A percentile compares a stretch with the other conserved stretches of the same genome.
Evolutionary conservation across 257 asterid species (phyloP).

Genomic region (Cinchona pubescens): DNA sequence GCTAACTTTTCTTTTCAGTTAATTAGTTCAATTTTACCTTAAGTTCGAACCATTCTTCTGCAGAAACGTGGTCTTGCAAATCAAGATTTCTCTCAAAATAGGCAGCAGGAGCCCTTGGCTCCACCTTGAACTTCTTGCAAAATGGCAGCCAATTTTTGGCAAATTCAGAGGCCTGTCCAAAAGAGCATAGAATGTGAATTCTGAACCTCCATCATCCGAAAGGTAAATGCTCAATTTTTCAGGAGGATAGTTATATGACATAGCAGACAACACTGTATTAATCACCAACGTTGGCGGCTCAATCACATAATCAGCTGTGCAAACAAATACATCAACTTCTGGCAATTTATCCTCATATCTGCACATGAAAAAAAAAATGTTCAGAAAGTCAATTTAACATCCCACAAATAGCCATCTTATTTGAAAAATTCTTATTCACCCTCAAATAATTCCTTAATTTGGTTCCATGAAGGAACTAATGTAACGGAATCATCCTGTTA

Average conservation of each 20-base stretch:
- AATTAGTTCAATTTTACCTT: conserved; percentile 31
- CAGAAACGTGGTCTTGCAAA: conserved; percentile 14
- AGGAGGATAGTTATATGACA: conserved; percentile 46
- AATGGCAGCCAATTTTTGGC: conserved; percentile 51
- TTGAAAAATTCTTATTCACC: no score
- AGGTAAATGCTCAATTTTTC: conserved; percentile 47
- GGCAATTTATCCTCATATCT: no score
- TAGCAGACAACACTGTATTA: conserved; percentile 42
- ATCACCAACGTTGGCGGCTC: conserved; percentile 62
- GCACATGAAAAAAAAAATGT: no score
- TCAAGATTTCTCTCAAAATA: conserved; percentile 29
- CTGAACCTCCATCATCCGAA: conserved; percentile 63
- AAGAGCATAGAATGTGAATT: conserved; percentile 50
- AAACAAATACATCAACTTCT: no score
- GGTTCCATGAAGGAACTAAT: no score
- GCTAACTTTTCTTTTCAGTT: neutral
- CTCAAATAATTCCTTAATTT: no score
- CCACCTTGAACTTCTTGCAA: conserved; percentile 48
- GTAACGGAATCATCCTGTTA: no score
- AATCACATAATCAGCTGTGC: conserved; percentile 44
- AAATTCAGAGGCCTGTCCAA: conserved; percentile 44
- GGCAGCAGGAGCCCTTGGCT: conserved; percentile 44
- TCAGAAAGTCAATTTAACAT: no score
- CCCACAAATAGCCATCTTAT: no score
- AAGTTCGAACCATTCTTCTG: conserved; percentile 27